Evolutionary conservation across 1,139 yeast species (phyloP), one percentile per base, ranked within the genome.

Genomic region (Candida freyschussii): DNA sequence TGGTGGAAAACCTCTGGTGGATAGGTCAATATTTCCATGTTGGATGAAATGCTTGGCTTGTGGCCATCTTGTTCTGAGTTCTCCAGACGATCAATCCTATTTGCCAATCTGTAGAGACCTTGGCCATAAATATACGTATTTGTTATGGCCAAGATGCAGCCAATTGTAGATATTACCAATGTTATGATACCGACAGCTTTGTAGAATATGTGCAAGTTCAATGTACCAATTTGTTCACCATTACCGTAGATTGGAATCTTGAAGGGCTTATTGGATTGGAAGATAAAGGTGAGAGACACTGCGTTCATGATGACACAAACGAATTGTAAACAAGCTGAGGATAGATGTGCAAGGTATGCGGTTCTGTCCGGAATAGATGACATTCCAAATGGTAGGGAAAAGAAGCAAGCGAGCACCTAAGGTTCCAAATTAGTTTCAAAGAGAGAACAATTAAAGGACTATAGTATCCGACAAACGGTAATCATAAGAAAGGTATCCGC

Each of bases 401-500:
- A 13, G 17, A 32, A 16, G 30, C 40, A 34, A 10, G 26, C 5
- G 13, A 32, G 13, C 7, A 37, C 33, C 31, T 28, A 13, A 6
- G 8, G 7, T 22, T 7, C 12, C 9, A 22, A 12, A n/a, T 12
- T 22, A 19, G 21, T 17, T 16, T 25, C 12, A 17, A 14, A 7
- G 20, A 20, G 21, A 25, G 20, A 16, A 14, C n/a, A 10, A 16
- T 12, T 19, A 24, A 16, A 8, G 26, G n/a, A 8, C 21, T 8
- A 18, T 11, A 11, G 29, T 21, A 26, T 26, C 26, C 17, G 5
- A 6, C 29, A 15, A 21, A 28, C 32, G 6, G 35, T 26, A 21
- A 57, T 32, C 7, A 60, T 34, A 26, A 59, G 48, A 36, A 45
- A 59, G n/a, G 59, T 35, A 20, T 51, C 48, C 5, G 63, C 24